Conservation (phyloP, 768 basidiomycete species). For the Mycena venus region DNA sequence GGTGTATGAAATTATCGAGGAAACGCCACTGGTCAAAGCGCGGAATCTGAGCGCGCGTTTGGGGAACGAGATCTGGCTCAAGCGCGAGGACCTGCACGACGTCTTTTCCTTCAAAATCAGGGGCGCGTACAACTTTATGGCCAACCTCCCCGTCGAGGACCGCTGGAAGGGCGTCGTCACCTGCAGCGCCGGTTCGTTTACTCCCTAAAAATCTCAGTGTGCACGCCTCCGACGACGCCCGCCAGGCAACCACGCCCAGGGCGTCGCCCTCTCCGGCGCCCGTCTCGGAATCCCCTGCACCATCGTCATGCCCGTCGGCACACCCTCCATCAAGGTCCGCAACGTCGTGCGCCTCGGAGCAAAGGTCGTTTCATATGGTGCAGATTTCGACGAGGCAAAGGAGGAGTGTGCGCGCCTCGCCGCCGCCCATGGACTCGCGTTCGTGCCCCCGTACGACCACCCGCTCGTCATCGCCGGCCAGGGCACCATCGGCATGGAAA, state of each 20-base stretch:
- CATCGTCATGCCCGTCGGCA: constrained; percentile 98
- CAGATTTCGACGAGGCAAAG: constrained; percentile 97
- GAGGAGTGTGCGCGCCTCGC: constrained; percentile 92
- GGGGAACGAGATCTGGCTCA: constrained; percentile 95
- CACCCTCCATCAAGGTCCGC: constrained; percentile 95
- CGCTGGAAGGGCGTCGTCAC: constrained; percentile 98
- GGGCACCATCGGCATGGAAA: constrained; percentile 95
- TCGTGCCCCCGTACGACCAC: constrained; percentile 98
- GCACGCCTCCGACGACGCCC: background rate
- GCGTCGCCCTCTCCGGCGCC: constrained; percentile 94
- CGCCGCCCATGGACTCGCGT: constrained; percentile 78
- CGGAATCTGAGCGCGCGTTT: constrained; percentile 88
- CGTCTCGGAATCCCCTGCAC: constrained; percentile 93
- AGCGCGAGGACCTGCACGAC: constrained; percentile 96
- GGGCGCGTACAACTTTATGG: constrained; percentile 99
- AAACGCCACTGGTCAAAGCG: constrained; percentile 92
- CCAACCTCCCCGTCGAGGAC: constrained; percentile 86
- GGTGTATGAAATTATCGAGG: constrained; percentile 90
- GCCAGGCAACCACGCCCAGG: constrained; percentile 97
- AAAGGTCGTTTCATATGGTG: constrained; percentile 92
- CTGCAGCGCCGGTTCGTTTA: constrained; percentile 94
- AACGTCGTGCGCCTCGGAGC: constrained; percentile 96
- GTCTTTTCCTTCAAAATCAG: constrained; percentile 99
- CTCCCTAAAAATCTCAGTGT: constrained; percentile 49
- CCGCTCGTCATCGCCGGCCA: constrained; percentile 98